A percentile compares a stretch with the other conserved stretches of the same genome.
Evolutionary conservation across 331 rosid species (phyloP).

Genomic region (Spiraea crenata): DNA sequence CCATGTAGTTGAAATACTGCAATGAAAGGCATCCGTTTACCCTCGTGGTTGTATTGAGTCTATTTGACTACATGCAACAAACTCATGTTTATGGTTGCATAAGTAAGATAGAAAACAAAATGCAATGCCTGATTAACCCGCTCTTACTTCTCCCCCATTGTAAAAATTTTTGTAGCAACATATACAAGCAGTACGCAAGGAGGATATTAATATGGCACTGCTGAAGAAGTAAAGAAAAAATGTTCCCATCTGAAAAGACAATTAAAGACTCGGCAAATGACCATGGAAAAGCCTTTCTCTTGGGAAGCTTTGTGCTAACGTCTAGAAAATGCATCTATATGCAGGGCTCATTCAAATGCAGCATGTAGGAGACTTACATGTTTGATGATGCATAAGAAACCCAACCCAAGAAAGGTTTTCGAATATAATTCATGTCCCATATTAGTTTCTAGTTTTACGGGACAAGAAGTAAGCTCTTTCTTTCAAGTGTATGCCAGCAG

Average conservation of each 20-base stretch:
- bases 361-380: neutral
- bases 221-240: neutral
- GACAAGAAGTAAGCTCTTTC: neutral
- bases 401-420: neutral
- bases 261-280: neutral
- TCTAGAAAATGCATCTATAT: neutral
- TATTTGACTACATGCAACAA: neutral
- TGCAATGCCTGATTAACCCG: neutral
- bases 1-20: conserved; percentile 97
- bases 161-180: neutral
- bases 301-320: neutral
- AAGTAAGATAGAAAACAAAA: neutral
- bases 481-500: neutral
- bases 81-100: neutral
- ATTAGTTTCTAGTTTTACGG: neutral
- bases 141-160: neutral
- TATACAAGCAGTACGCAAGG: neutral
- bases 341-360: neutral
- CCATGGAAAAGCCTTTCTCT: neutral
- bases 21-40: neutral
- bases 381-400: neutral
- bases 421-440: too few relatives aligned
- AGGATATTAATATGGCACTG: neutral
- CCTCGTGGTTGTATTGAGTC: neutral
- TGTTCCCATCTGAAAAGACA: neutral